Evolutionary conservation across 1,284 basidiomycete species (phyloP), one percentile per base, ranked within the genome.

Genomic region (Ceratobasidium sp.): DNA sequence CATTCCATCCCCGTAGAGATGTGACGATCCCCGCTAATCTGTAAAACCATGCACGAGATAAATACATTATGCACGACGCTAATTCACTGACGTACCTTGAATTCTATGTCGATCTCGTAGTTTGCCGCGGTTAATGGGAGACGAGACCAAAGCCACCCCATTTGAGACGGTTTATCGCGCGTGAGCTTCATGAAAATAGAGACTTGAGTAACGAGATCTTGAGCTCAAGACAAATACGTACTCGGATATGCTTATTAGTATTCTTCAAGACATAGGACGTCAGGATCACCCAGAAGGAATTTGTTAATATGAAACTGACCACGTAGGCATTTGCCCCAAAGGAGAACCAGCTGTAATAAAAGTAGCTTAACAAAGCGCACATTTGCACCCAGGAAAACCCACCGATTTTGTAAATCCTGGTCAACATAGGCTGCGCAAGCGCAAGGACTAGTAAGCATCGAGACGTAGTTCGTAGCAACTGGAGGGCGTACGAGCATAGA

Each of bases 101-200:
- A 97, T 81, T 97, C 96, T 45, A 94, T 84, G 80, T 97, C 95
- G 39, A 98, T 84, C 74, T 96, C 88, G 77, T 86, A 97, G 79
- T 93, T 93, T 2, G 85, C 78, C 0, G 92, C 85, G 18, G 89
- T 89, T 30, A 98, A 78, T 12, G 93, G 91, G 75, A 97, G 85
- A 52, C 96, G 89, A 10, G 92, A 93, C 97, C 97, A 99, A 52
- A 99, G 82, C 94, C 94, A 99, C 71, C 97, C 97, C 88, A 89
- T 92, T 84, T 92, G 86, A 1, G 91, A 92, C 21, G 88, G 85
- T 30, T 76, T 80, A 52, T 85, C 81, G 55, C 87, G 85, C 32
- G 92, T 92, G 52, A 93, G 82, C 77, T 78, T n/a, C n/a, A n/a
- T n/a, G 26, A n/a, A n/a, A 23, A 45, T 14, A 45, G 18, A 32